A percentile compares a stretch with the other conserved stretches of the same genome.
These are phyloP conservation scores for Pezicula neosporulosa DNA, from an alignment of 2,329 filamentous ascomycete genomes.

Conservation along the genomic window DNA sequence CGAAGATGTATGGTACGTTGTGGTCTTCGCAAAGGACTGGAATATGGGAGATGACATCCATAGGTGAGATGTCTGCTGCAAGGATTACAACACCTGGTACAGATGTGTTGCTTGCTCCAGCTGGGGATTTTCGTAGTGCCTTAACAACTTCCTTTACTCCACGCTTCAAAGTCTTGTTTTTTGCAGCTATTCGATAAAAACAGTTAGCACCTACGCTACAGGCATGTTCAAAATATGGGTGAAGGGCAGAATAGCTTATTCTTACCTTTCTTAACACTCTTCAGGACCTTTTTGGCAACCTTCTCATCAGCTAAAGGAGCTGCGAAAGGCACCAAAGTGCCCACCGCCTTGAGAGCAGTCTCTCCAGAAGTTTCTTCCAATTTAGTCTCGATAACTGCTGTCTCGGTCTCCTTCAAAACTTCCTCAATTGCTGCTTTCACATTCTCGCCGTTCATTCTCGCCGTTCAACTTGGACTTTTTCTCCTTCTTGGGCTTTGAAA, in stretches of 20 bases:
- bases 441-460: conserved; percentile 44
- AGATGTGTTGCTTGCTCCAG: conserved; percentile 61
- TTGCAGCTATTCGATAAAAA: conserved; percentile 66
- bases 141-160: conserved; percentile 99
- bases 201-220: conserved; percentile 13
- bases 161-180: conserved; percentile 92
- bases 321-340: conserved; percentile 78
- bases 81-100: conserved; percentile 80
- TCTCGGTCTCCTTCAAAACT: conserved; percentile 53
- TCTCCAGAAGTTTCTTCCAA: conserved; percentile 35
- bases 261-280: conserved; percentile 57
- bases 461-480: conserved; percentile 36
- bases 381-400: conserved; percentile 36
- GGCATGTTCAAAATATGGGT: not conserved
- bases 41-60: conserved; percentile 98
- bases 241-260: conserved; percentile 1
- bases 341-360: conserved; percentile 40
- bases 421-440: conserved; percentile 61
- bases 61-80: conserved; percentile 94
- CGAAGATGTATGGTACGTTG: conserved; percentile 94
- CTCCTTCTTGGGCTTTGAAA: conserved; percentile 42
- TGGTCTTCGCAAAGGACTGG: conserved; percentile 98
- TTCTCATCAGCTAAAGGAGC: conserved; percentile 79
- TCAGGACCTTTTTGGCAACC: conserved; percentile 62
- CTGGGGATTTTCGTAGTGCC: conserved; percentile 86